Conservation (phyloP, 495 filamentous ascomycete species). For the Usnea hakonensis region DNA sequence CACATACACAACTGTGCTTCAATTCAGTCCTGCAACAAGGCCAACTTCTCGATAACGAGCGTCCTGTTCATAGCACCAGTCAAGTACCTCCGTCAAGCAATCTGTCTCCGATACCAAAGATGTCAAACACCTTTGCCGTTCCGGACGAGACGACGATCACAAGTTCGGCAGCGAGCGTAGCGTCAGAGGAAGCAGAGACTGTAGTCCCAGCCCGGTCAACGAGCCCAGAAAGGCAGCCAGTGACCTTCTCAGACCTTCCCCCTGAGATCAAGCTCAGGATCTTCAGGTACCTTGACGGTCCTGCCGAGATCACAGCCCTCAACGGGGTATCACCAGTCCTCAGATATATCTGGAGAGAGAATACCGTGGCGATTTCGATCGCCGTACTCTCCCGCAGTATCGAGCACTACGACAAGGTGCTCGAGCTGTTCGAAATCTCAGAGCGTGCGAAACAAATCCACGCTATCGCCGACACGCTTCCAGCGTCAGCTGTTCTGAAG, state of each 20-base stretch:
- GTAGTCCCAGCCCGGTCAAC: not conserved
- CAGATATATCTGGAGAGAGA: not conserved
- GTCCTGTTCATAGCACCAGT: too few species aligned
- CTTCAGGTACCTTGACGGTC: not conserved
- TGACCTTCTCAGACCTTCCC: not conserved
- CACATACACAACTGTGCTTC: too few species aligned
- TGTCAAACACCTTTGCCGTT: not conserved
- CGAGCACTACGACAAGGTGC: not conserved
- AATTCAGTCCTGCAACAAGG: too few species aligned
- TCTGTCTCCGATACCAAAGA: not conserved
- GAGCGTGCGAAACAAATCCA: not conserved
- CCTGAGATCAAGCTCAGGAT: slow-evolving; percentile 7
- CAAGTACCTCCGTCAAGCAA: too few species aligned
- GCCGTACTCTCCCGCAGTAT: slow-evolving; percentile 4
- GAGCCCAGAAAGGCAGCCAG: not conserved
- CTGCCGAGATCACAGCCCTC: not conserved
- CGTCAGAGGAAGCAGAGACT: not conserved
- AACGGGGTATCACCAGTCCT: not conserved
- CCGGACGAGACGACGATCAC: not conserved
- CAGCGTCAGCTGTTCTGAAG: not conserved
- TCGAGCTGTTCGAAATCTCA: slow-evolving; percentile 3
- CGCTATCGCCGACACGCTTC: not conserved
- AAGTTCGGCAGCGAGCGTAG: not conserved
- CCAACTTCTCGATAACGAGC: too few species aligned
- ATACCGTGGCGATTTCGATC: not conserved